Conservation (phyloP, 208 protist species). For the Leishmania gerbilli region DNA sequence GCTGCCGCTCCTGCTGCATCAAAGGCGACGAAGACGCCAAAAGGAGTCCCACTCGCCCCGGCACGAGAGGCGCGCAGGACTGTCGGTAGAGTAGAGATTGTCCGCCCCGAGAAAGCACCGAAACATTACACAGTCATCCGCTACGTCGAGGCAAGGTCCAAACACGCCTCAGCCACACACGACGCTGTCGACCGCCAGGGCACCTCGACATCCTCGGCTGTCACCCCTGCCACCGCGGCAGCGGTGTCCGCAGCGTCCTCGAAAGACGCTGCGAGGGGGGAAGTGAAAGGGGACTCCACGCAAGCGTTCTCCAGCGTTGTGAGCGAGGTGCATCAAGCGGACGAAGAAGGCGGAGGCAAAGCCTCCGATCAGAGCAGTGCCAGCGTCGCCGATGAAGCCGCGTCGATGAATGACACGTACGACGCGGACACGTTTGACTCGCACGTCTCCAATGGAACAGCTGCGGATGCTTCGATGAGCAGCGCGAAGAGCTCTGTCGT, state of each 20-base stretch:
- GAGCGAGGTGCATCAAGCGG: background rate
- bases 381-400: background rate
- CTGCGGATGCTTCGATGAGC: background rate
- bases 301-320: background rate
- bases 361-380: background rate
- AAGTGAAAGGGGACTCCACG: constrained; percentile 6
- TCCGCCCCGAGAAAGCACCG: constrained; percentile 43
- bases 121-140: constrained; percentile 48
- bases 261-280: background rate
- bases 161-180: background rate
- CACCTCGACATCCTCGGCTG: background rate
- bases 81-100: constrained; percentile 29
- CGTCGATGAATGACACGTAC: constrained; percentile 9
- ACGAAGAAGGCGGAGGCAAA: background rate
- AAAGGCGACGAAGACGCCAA: too few species aligned
- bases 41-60: background rate
- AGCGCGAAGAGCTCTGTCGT: background rate
- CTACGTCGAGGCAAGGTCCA: constrained; percentile 37
- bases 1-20: background rate
- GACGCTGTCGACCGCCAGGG: background rate
- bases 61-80: constrained; percentile 11
- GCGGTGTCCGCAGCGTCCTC: background rate
- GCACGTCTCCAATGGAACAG: background rate
- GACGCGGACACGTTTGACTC: constrained; percentile 15
- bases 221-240: background rate